Evolutionary conservation across 2,329 filamentous ascomycete species (phyloP), one percentile per base, ranked within the genome.

Genomic region (Cladorrhinum sp.): DNA sequence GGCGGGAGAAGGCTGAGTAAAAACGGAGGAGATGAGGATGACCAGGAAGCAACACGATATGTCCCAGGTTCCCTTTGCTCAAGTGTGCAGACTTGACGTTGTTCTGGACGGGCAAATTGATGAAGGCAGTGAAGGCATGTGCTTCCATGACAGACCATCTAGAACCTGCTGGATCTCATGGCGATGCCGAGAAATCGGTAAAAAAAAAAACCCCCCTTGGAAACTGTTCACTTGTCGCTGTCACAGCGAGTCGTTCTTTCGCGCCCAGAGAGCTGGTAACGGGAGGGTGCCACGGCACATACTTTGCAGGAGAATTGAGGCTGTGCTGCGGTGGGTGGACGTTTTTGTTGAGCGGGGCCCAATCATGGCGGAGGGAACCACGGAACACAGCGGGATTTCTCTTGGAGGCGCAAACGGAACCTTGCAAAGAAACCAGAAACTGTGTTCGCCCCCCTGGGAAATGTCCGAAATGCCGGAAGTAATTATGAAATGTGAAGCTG

Each of bases 1-100:
- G 42, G 42, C 42, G 42, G 42, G 48, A 50, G 62, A 62, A 49
- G 62, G 62, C 62, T 62, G 62, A 64, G 62, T 59, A 51, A 18
- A 14, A 54, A 54, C 26, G 50, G 12, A 30, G 53, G 33, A 36
- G 14, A 36, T 36, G 33, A 36, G 33, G 33, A 36, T 36, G 33
- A 36, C 33, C 53, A n/a, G n/a, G n/a, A n/a, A n/a, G n/a, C n/a
- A n/a, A n/a, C n/a, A n/a, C n/a, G n/a, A n/a, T n/a, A 52, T 49
- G 23, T 28, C 26, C 9, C 9, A 42, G 33, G 5, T 21, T 7
- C n/a, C 42, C 16, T 42, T 16, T 42, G 36, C 36, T 46, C 42
- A 46, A 46, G n/a, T 46, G 42, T 18, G 42, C 42, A 46, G 42
- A 46, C 3, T 3, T 5, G 10, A 42, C 4, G 36, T 21, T 46